Percentiles rank a stretch among this genome's conserved stretches.
These are phyloP conservation scores for Podospora tetraspora DNA, from an alignment of 495 filamentous ascomycete species.

Conservation along the genomic window DNA sequence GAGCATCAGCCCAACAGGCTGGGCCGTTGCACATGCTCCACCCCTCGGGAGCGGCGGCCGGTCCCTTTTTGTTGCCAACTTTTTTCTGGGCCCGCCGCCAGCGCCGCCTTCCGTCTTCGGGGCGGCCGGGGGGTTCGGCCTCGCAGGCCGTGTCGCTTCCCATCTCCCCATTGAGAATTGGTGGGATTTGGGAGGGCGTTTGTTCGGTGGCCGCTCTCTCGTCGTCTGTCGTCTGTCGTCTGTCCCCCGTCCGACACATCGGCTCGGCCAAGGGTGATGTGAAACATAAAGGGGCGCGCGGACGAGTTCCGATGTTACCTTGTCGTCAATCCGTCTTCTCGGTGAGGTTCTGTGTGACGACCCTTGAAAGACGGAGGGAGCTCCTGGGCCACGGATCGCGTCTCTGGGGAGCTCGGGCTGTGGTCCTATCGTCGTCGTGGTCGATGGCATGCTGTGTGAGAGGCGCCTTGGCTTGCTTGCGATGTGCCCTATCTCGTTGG, in stretches of 20 bases:
- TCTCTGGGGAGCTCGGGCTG: too few relatives aligned
- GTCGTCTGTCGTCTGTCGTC: background rate
- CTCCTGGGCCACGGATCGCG: too few relatives aligned
- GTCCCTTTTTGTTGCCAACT: slow-evolving; percentile 8
- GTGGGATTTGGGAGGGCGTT: background rate
- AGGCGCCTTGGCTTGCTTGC: too few relatives aligned
- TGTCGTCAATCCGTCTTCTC: background rate
- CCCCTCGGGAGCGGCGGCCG: slow-evolving; percentile 15
- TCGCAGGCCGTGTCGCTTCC: background rate
- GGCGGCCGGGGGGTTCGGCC: background rate
- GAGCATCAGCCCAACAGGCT: slow-evolving; percentile 13
- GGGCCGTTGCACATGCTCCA: slow-evolving; percentile 10
- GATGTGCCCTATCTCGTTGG: background rate
- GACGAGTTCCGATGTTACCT: slow-evolving; percentile 4
- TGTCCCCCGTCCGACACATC: background rate
- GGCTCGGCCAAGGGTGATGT: slow-evolving; percentile 7
- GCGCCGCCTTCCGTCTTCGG: background rate
- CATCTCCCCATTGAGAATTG: background rate
- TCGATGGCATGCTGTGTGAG: too few relatives aligned
- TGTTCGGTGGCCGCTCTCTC: background rate
- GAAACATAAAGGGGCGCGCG: slow-evolving; percentile 10
- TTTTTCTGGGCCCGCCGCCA: background rate
- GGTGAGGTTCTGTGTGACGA: slow-evolving; percentile 3
- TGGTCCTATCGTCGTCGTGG: background rate
- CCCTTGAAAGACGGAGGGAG: background rate